Evolutionary conservation across 257 asterid species (phyloP).

Genomic region (Capsicum rhomboideum): DNA sequence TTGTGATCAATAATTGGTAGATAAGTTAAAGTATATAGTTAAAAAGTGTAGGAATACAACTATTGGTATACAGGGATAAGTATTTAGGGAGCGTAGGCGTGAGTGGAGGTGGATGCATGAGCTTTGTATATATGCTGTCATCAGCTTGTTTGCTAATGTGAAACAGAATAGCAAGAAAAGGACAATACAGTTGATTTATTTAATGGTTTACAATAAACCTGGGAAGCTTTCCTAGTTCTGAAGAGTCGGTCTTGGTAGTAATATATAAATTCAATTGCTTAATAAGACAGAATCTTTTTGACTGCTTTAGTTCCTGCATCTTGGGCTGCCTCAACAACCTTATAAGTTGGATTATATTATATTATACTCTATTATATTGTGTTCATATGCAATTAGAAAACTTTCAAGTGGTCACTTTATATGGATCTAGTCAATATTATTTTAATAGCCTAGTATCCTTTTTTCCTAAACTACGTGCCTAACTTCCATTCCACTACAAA

Average conservation of each 20-base stretch:
- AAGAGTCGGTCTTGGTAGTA: not conserved
- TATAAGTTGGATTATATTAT: not conserved
- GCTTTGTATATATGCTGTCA: not conserved
- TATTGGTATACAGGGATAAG: not conserved
- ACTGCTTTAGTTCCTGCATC: conserved; percentile 24
- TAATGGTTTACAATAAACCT: not conserved
- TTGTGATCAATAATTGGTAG: not conserved
- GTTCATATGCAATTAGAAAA: not conserved
- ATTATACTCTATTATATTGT: not conserved
- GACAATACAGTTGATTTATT: not conserved
- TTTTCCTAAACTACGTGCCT: not conserved
- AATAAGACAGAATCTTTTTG: not conserved
- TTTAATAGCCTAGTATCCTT: not conserved
- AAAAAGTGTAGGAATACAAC: not conserved
- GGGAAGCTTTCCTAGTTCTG: conserved; percentile 9
- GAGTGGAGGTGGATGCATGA: not conserved
- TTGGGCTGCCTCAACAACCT: conserved; percentile 10
- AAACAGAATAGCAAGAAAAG: not conserved
- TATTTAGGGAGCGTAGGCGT: not conserved
- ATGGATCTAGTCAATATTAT: not conserved
- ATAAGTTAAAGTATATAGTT: not conserved
- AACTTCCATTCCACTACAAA: not conserved
- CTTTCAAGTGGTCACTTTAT: not conserved
- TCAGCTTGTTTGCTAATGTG: not conserved
- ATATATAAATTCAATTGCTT: not conserved